Conservation (phyloP, 805 yeast species). For the Starmerella bombicola region DNA sequence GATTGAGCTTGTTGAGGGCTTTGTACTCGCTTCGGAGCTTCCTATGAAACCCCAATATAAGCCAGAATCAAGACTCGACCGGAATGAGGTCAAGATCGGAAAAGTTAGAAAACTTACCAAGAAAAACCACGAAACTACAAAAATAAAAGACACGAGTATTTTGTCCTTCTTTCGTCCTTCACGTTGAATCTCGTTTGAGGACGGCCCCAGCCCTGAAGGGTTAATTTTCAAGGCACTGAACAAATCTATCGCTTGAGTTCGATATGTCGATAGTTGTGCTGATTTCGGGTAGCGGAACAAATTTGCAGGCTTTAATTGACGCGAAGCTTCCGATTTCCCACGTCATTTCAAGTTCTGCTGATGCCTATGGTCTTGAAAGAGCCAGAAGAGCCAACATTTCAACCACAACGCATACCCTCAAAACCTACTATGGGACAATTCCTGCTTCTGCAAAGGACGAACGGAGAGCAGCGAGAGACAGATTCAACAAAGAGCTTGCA, state of each 20-base stretch:
- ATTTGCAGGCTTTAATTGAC: constrained; percentile 86
- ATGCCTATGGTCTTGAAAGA: constrained; percentile 79
- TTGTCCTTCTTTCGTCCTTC: too few species aligned
- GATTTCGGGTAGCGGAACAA: constrained; percentile 93
- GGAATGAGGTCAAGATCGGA: too few species aligned
- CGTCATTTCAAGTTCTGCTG: constrained; percentile 73
- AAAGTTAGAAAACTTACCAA: too few species aligned
- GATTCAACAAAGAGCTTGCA: constrained; percentile 71
- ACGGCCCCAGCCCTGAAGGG: too few species aligned
- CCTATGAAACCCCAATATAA: too few species aligned
- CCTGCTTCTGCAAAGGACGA: constrained; percentile 53
- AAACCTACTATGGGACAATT: constrained; percentile 58
- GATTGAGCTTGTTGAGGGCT: constrained; percentile 1
- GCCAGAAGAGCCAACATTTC: constrained; percentile 61
- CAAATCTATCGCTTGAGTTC: too few species aligned
- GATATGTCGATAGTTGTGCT: constrained; percentile 48
- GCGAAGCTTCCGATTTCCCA: constrained; percentile 49
- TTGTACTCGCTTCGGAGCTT: constrained; percentile 1
- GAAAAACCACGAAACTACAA: too few species aligned
- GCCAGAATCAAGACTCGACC: too few species aligned
- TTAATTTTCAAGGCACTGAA: too few species aligned
- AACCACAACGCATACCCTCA: constrained; percentile 56
- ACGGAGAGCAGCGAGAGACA: constrained; percentile 49
- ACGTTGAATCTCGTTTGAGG: too few species aligned
- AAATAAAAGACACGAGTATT: too few species aligned